Base-by-base conservation (phyloP, 495 filamentous ascomycete species). In the Penicillium ochrochloron region DNA sequence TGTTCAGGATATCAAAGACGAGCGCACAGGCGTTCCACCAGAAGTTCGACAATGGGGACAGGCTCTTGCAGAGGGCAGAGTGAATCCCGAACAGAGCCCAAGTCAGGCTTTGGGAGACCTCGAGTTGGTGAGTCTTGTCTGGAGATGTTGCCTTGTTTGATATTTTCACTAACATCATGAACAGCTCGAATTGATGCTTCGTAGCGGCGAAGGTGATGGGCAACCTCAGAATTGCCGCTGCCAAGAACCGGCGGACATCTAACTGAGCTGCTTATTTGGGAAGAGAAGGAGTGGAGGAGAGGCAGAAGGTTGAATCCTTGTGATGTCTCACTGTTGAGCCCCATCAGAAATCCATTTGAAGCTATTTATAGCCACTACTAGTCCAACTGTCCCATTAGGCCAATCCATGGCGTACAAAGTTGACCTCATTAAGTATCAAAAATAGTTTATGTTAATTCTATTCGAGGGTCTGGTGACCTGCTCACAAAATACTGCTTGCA, bases 71-170 rank as follows among this genome's bases (percentile, higher is more conserved):
- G 72, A 65, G 25, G 85, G 86, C 25, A 77, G 75, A 57, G 55
- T 73, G n/a, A 80, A 90, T 70, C 68, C 75, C 1, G 73, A 74
- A 51, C 87, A 90, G 72, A 73, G 73, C 1, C 87, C 86, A 0
- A 86, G 89, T 66, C 73, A 87, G 65, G 89, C 84, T 12, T 73
- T 89, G 62, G 80, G 71, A n/a, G 89, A 91, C 78, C 70, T 92
- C 58, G 83, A 88, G 71, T 68, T 91, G 60, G 66, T 71, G 53
- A 53, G 61, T 66, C 41, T 1, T 25, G 14, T 8, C 17, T 34
- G 31, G 11, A 17, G 27, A 53, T 6, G 1, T 31, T 6, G 0
- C 8, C 14, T 19, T 14, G 25, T 53, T 53, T 31, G 25, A 31
- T 3, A 27, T 12, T 31, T 2, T 33, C 4, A 50, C 10, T 19